Conservation (phyloP, 2,329 filamentous ascomycete species). For the Colletotrichum sidae region DNA sequence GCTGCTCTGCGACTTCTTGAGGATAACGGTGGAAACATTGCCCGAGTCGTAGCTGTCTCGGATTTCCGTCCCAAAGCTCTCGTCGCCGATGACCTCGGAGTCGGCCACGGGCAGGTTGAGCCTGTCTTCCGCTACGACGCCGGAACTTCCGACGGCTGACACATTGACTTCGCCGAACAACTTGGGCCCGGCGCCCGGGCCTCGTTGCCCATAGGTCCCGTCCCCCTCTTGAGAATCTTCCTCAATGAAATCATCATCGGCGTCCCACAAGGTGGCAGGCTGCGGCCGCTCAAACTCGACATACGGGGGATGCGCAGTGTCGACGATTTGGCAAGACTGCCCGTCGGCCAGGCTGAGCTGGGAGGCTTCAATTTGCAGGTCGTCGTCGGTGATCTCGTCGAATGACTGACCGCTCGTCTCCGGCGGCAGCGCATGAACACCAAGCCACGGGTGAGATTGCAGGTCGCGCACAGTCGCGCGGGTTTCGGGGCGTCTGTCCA, state of each 20-base stretch:
- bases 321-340: conserved; percentile 37
- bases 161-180: conserved; percentile 68
- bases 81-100: conserved; percentile 42
- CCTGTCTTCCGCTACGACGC: conserved; percentile 59
- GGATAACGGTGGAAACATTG: conserved; percentile 41
- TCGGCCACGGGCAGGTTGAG: conserved; percentile 59
- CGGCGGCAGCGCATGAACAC: conserved; percentile 42
- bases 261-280: conserved; percentile 45
- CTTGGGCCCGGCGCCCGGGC: conserved; percentile 48
- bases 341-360: conserved; percentile 72
- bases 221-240: conserved; percentile 88
- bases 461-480: conserved; percentile 80
- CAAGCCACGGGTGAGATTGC: conserved; percentile 80
- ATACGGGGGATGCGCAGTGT: conserved; percentile 41
- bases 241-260: conserved; percentile 56
- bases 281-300: conserved; percentile 20
- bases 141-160: conserved; percentile 66
- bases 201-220: conserved; percentile 70
- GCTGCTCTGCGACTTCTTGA: conserved; percentile 21
- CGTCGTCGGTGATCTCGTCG: conserved; percentile 71
- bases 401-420: conserved; percentile 59
- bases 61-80: conserved; percentile 55
- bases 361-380: conserved; percentile 69
- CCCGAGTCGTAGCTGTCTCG: conserved; percentile 62
- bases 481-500: conserved; percentile 82